Evolutionary conservation across 2,329 filamentous ascomycete genomes (phyloP), one percentile per base, ranked within the genome.

Genomic region (Macrophomina phaseolina): DNA sequence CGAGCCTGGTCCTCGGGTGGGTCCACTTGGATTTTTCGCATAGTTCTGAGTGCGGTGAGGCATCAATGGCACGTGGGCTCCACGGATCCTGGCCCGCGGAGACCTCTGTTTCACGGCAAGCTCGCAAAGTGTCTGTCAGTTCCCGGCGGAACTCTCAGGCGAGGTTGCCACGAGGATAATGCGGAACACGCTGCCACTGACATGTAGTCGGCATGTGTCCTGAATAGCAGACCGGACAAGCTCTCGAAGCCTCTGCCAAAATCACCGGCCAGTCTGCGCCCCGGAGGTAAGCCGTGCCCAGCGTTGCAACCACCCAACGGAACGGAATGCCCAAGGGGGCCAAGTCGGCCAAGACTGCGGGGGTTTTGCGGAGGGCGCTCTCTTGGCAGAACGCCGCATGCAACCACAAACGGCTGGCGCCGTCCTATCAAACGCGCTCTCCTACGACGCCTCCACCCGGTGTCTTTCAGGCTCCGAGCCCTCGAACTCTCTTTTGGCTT

Each of bases 281-380:
- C 61, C 61, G 61, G 28, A 64, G 53, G 61, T 64, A 64, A 64
- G 61, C 61, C 61, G 61, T 48, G 61, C 61, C 61, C 46, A 64
- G 61, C 61, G 23, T 38, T 53, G 23, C 49, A 53, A n/a, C 48
- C n/a, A 62, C 11, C 58, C 58, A 62, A 49, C 58, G 58, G 58
- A 18, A 62, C 49, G 48, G 48, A 53, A 6, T 53, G 28, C 48
- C 49, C 36, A 23, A 45, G 32, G 61, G 14, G 61, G 61, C 61
- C 61, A 64, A 64, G 61, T 42, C 16, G 16, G 48, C 49, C 46
- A 53, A 52, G 49, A 53, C 18, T 64, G 61, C 61, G 61, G 61
- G 46, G 58, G 45, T 49, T 38, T 63, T 63, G 46, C 48, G 60
- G 45, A 45, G 49, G 38, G 61, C 34, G 14, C 38, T 5, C 18